Evolutionary conservation across 768 basidiomycete genomes (phyloP).

Genomic region (Boletus rufocinnamomeus): DNA sequence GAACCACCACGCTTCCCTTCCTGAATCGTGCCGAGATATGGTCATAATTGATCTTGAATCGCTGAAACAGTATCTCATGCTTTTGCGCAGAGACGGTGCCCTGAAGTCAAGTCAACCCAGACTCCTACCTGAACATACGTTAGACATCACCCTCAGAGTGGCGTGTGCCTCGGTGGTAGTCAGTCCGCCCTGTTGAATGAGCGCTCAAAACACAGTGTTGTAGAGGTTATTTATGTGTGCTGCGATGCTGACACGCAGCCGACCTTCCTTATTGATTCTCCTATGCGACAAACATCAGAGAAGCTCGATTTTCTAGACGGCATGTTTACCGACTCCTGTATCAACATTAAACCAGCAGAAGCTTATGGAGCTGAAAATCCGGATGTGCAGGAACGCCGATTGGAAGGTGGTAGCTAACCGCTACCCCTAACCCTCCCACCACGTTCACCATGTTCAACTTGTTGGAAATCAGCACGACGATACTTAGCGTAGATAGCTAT

Average conservation of each 20-base stretch:
- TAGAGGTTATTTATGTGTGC: slow-evolving; percentile 98
- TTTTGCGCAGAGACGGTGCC: slow-evolving; percentile 89
- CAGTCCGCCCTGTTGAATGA: slow-evolving; percentile 81
- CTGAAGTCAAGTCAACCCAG: slow-evolving; percentile 43
- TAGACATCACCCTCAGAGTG: slow-evolving; percentile 59
- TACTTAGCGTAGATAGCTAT: too few species aligned
- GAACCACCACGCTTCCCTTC: slow-evolving; percentile 84
- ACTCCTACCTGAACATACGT: not conserved
- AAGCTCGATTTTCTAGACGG: not conserved
- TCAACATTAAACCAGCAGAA: not conserved
- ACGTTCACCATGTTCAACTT: slow-evolving; percentile 25
- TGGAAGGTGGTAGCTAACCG: slow-evolving; percentile 45
- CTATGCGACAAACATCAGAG: not conserved
- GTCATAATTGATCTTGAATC: slow-evolving; percentile 89
- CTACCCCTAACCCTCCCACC: slow-evolving; percentile 55
- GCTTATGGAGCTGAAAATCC: slow-evolving; percentile 7
- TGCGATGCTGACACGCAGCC: slow-evolving; percentile 38
- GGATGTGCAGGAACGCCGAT: slow-evolving; percentile 40
- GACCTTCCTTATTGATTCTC: slow-evolving; percentile 23
- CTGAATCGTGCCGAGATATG: slow-evolving; percentile 66
- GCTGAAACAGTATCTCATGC: slow-evolving; percentile 84
- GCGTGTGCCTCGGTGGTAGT: slow-evolving; percentile 81
- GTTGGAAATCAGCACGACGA: too few species aligned
- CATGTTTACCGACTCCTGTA: not conserved
- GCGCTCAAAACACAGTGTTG: slow-evolving; percentile 94